phyloP scores from a whole-genome alignment of 257 asterid genomes.

The Nemophila menziesii region DNA sequence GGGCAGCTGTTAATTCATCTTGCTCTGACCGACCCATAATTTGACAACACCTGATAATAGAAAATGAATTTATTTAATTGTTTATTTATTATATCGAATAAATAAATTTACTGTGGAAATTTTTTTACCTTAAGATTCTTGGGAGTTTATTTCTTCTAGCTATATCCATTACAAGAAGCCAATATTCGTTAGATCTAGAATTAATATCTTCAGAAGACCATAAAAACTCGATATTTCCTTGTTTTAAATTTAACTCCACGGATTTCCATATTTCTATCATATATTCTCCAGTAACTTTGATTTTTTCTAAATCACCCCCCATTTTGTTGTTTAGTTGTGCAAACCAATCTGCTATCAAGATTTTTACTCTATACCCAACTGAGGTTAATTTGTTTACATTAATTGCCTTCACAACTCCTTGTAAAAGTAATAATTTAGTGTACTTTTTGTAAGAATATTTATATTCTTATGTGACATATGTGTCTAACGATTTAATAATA shows the following conservation, averaged over 20 bases:
- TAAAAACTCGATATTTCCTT: constrained; percentile 65
- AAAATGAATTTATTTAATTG: too few species aligned
- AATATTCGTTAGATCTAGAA: constrained; percentile 61
- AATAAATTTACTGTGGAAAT: background rate
- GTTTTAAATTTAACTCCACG: constrained; percentile 68
- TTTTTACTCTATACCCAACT: constrained; percentile 83
- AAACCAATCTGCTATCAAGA: constrained; percentile 96
- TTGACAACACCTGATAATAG: background rate
- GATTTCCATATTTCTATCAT: constrained; percentile 91
- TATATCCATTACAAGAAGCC: constrained; percentile 91
- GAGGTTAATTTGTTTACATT: constrained; percentile 73
- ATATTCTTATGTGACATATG: too few species aligned
- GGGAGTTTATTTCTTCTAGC: constrained; percentile 33
- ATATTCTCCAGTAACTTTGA: constrained; percentile 58
- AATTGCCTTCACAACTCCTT: constrained; percentile 89
- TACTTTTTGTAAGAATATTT: too few species aligned
- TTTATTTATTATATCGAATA: too few species aligned
- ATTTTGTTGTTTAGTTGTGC: constrained; percentile 81
- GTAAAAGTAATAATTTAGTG: too few species aligned
- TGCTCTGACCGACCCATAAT: background rate
- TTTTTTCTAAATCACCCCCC: constrained; percentile 87
- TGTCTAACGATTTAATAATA: too few species aligned
- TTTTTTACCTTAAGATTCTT: constrained; percentile 44
- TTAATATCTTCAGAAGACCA: constrained; percentile 92
- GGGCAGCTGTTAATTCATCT: background rate